A percentile compares a stretch with the other conserved stretches of the same genome.
Evolutionary conservation across 2,329 filamentous ascomycete genomes (phyloP).

Genomic region (Leptoxyphium fumago): DNA sequence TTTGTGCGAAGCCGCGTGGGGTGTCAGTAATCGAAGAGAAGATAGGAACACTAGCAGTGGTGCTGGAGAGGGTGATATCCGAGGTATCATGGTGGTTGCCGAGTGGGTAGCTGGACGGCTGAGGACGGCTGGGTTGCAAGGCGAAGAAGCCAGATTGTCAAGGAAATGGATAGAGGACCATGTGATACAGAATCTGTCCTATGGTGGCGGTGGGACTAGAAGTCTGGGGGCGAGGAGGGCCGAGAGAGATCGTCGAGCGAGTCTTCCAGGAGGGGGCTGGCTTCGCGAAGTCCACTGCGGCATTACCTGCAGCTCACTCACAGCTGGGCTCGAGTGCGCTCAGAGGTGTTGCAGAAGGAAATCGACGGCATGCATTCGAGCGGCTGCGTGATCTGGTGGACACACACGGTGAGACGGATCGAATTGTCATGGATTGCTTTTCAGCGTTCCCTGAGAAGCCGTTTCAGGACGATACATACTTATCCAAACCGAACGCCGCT

Average conservation of each 20-base stretch:
- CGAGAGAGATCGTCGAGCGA: conserved; percentile 62
- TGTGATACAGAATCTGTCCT: conserved; percentile 50
- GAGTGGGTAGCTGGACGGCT: conserved; percentile 73
- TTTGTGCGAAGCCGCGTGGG: conserved; percentile 71
- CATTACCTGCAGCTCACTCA: conserved; percentile 15
- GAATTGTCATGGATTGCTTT: conserved; percentile 72
- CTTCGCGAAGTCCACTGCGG: conserved; percentile 47
- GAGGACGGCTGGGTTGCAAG: conserved; percentile 25
- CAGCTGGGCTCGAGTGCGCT: conserved; percentile 5
- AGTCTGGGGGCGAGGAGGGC: conserved; percentile 58
- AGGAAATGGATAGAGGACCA: conserved; percentile 64
- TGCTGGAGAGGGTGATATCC: conserved; percentile 58
- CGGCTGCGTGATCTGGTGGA: conserved; percentile 63
- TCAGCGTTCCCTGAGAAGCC: conserved; percentile 71
- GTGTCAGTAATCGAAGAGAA: conserved; percentile 58
- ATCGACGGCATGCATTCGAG: conserved; percentile 58
- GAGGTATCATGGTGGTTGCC: conserved; percentile 71
- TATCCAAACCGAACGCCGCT: conserved; percentile 72
- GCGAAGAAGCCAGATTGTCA: conserved; percentile 38
- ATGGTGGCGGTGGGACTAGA: conserved; percentile 56
- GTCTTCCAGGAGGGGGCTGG: conserved; percentile 68
- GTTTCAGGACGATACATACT: conserved; percentile 83
- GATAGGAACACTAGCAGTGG: conserved; percentile 33
- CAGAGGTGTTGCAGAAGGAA: conserved; percentile 56
- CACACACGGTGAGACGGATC: conserved; percentile 62